Evolutionary conservation across 164 flowering plant species (phyloP).

Genomic region (Aristolochia contorta): DNA sequence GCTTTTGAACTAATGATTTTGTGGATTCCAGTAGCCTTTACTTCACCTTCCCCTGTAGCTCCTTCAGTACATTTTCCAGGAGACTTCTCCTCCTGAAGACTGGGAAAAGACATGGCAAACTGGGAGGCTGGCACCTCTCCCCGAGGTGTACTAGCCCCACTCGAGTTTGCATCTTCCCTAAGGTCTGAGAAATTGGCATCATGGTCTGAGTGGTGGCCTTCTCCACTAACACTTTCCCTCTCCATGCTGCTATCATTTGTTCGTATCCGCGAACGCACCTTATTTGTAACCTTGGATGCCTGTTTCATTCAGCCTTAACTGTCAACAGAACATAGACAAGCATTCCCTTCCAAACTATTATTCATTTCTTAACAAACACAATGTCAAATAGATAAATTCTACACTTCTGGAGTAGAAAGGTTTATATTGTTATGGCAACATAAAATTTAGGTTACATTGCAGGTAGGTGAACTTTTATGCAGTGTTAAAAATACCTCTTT

Average conservation of each 20-base stretch:
- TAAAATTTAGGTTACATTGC: too few species aligned
- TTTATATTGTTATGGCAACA: too few species aligned
- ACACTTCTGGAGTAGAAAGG: too few species aligned
- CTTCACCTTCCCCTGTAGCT: conserved; percentile 63
- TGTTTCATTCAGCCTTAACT: conserved; percentile 14
- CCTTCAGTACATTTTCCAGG: conserved; percentile 32
- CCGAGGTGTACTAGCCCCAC: conserved; percentile 91
- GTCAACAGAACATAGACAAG: too few species aligned
- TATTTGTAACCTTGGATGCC: conserved; percentile 81
- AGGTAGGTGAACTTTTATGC: background rate
- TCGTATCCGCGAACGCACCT: conserved; percentile 56
- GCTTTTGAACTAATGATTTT: conserved; percentile 69
- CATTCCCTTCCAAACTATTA: too few species aligned
- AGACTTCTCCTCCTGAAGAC: conserved; percentile 31
- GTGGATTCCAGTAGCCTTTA: conserved; percentile 44
- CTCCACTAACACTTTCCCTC: conserved; percentile 57
- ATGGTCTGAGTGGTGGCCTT: conserved; percentile 54
- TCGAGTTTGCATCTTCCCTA: conserved; percentile 75
- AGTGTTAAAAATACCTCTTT: too few species aligned
- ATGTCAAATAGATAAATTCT: too few species aligned
- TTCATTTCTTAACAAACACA: too few species aligned
- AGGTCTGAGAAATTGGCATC: conserved; percentile 54
- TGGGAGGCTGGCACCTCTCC: conserved; percentile 47
- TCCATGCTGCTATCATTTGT: conserved; percentile 36
- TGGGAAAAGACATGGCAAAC: conserved; percentile 38